Base-by-base conservation (phyloP, 2,329 filamentous ascomycete species). In the Pyrenochaeta sp. region DNA sequence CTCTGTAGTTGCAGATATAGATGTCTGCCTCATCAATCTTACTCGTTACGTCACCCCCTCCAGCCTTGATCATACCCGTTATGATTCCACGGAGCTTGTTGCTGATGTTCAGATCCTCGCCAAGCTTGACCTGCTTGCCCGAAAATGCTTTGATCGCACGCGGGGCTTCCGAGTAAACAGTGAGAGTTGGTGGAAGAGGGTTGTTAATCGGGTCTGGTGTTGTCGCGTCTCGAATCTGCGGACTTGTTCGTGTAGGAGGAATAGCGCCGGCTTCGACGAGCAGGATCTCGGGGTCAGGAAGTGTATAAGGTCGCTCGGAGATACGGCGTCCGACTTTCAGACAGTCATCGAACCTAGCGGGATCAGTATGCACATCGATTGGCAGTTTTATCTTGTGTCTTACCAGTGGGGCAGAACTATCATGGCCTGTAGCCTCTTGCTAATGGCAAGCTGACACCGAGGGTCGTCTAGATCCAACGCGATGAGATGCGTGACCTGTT, bases 401-500 rank as follows among this genome's bases (percentile, higher is more conserved):
- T 80, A 93, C 92, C 95, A 98, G 74, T 98, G 95, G 37, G 95
- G 95, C 51, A 99, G 83, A 19, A 99, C 91, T 58, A 97, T 90
- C 77, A 92, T 93, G 77, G 88, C 88, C 53, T 87, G 88, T 52
- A 91, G 82, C 2, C 85, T 85, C 76, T 89, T 96, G 8, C 84
- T 80, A 43, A 82, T 64, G 0, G 89, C 90, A 52, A 86, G 74
- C 59, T 84, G 73, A 61, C 90, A 91, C 74, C 93, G 92, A 2
- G 88, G 85, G 54, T 93, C 86, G 34, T 93, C 89, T 75, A 90
- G 83, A 5, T 87, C 88, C 59, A 97, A 81, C 5, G 94, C 91
- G 59, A 96, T 94, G 53, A 99, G 86, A 77, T 99, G 95, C 2
- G 95, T 98, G 8, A 91, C 92, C 62, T 90, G 77, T 56, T 87